Evolutionary conservation across 306 rosid genomes (phyloP), one percentile per base, ranked within the genome.

Genomic region (Biancaea sappan): DNA sequence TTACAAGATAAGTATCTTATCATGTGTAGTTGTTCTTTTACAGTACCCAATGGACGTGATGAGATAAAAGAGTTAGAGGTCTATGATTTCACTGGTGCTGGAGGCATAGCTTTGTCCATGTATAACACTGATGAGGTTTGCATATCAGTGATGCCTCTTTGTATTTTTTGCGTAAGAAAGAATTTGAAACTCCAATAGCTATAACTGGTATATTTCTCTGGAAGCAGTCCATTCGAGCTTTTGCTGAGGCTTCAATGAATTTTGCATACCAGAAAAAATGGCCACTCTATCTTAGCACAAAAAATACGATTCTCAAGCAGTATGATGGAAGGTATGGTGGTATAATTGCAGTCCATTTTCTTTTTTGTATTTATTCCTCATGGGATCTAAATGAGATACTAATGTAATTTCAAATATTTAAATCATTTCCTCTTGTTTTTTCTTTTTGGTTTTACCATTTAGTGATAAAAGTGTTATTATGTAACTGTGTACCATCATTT

Each of bases 251-350:
- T 71, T 94, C 99, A 1, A 88, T 94, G 99, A 92, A 84, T 82
- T 73, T 89, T 63, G 99, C 99, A 71, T 84, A 67, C 80, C 88
- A 92, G 90, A 94, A 94, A 80, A 88, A 77, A 74, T 90, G 99
- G 99, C 99, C 99, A 43, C 97, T 94, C 35, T 94, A 94, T 82
- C 96, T 94, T 43, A 94, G 99, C 87, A 94, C 99, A 48, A 94
- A 92, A 84, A 94, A 94, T 53, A 94, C 99, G 62, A 94, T 94
- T 77, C 90, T 94, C 43, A 94, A 94, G 90, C 90, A 92, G 62
- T 94, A 94, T 69, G 97, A 94, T 79, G 99, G 99, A 78, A 94
- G 99, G 99, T 94, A 86, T 73, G 85, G 67, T n/a, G 32, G 32
- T 74, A 22, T 69, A 19, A 64, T 80, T 69, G 41, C 10, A 25